Evolutionary conservation across 1,284 basidiomycete genomes (phyloP), one percentile per base, ranked within the genome.

Genomic region (Sporisorium sorghi): DNA sequence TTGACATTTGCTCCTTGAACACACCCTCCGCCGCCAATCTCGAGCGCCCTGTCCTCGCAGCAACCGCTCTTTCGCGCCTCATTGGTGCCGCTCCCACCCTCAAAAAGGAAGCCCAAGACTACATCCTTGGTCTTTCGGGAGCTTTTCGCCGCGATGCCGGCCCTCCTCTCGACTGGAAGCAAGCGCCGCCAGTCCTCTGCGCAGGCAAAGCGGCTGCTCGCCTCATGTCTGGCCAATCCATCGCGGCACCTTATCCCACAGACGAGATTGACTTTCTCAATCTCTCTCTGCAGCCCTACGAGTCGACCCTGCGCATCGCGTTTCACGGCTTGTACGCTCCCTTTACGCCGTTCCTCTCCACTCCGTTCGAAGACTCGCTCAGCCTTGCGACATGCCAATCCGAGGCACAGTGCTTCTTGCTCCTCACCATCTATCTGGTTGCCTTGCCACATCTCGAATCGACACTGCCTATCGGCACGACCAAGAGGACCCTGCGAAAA

Each of bases 261-360:
- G 51, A 59, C 35, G 55, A 74, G n/a, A 24, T 74, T 26, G 61
- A 55, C 10, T 58, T 46, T 21, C 55, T 74, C 15, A 23, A 8
- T 14, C 55, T 46, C 17, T 39, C 46, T 15, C 40, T 74, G 6
- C 61, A 58, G 21, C 58, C 71, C 5, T 51, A 65, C 49, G 71
- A 74, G 46, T 26, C 30, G 2, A 48, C 56, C 7, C 40, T 74
- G 10, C 44, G 46, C 8, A 58, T 50, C 37, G 49, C 65, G 28
- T 74, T 73, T 48, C 65, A 69, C 7, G 71, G 71, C 26, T 24
- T 74, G 17, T 74, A 74, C 52, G 59, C 48, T 9, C 32, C 66
- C 15, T 74, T 65, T 24, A 55, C 65, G 26, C 71, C 71, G 12
- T 69, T 69, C 51, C 71, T 74, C 47, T 69, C 71, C 14, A 56